Conservation (phyloP, 768 basidiomycete genomes). For the Xerocomellus dryophilus region DNA sequence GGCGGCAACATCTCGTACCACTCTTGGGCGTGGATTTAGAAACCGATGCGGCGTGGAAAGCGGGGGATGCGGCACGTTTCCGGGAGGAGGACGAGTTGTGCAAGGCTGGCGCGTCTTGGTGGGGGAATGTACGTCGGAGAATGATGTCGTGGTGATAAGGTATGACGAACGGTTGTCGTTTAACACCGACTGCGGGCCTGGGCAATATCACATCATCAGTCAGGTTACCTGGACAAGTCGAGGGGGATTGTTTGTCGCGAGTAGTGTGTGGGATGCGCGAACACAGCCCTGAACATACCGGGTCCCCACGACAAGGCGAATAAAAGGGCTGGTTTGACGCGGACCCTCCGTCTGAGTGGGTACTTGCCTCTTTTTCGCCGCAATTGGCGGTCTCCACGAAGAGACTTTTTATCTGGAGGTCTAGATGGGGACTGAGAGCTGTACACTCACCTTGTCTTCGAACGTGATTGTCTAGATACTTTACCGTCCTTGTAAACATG, state of each 20-base stretch:
- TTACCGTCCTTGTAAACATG: neutral
- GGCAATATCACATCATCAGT: neutral
- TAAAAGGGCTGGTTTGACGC: neutral
- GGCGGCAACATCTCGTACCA: conserved; percentile 40
- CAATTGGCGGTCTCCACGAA: neutral
- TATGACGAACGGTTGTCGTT: neutral
- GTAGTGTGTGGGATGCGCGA: neutral
- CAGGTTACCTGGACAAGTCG: too few species aligned
- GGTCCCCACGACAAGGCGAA: neutral
- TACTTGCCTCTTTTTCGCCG: neutral
- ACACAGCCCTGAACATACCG: neutral
- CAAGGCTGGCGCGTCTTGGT: neutral
- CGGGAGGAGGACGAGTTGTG: conserved; percentile 31
- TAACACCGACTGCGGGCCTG: neutral
- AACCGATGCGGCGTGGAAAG: conserved; percentile 53
- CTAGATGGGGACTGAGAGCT: neutral
- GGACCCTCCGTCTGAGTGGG: neutral
- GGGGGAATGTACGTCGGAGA: neutral
- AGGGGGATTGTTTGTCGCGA: neutral
- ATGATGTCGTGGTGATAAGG: neutral
- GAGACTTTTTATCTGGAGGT: neutral
- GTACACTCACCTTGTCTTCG: neutral
- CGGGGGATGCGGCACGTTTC: conserved; percentile 39
- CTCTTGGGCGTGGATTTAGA: conserved; percentile 45
- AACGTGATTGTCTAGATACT: neutral